Conservation (phyloP, 805 yeast genomes). For the Metschnikowia kunwiensis region DNA sequence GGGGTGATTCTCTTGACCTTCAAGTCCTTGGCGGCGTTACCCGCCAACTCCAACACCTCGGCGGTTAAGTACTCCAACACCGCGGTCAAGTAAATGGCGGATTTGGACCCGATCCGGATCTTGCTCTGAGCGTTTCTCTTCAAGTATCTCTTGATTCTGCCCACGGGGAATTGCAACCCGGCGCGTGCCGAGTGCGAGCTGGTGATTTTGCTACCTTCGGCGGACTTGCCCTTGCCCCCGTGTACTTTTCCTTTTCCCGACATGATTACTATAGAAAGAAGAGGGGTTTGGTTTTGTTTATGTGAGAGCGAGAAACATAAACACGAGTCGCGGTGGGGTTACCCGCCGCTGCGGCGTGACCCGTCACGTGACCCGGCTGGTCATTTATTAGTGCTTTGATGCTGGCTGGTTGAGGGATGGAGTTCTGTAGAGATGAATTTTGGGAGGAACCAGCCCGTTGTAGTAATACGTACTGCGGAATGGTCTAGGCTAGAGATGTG, state of each 20-base stretch:
- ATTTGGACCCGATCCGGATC: constrained; percentile 74
- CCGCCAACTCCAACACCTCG: constrained; percentile 33
- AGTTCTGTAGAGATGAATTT: no score
- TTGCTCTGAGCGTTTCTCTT: constrained; percentile 78
- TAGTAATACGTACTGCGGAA: no score
- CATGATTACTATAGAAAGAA: constrained; percentile 43
- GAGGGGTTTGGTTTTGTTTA: constrained; percentile 17
- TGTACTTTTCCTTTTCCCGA: constrained; percentile 84
- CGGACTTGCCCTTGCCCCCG: constrained; percentile 96
- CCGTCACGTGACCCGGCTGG: background rate
- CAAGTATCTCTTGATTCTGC: constrained; percentile 95
- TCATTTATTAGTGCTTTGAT: no score
- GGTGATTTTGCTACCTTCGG: constrained; percentile 62
- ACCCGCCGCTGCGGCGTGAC: constrained; percentile 7
- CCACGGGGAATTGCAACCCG: constrained; percentile 95
- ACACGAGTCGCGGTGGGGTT: constrained; percentile 10
- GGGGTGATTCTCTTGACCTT: constrained; percentile 34
- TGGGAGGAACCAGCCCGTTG: no score
- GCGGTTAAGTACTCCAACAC: constrained; percentile 32
- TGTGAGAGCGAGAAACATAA: constrained; percentile 14
- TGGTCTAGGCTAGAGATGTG: no score
- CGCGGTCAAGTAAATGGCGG: constrained; percentile 58
- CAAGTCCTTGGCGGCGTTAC: constrained; percentile 33
- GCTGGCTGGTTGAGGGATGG: no score
- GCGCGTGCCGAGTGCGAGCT: constrained; percentile 94